Base-by-base conservation (phyloP, 2,329 filamentous ascomycete species). In the Truncatella angustata region DNA sequence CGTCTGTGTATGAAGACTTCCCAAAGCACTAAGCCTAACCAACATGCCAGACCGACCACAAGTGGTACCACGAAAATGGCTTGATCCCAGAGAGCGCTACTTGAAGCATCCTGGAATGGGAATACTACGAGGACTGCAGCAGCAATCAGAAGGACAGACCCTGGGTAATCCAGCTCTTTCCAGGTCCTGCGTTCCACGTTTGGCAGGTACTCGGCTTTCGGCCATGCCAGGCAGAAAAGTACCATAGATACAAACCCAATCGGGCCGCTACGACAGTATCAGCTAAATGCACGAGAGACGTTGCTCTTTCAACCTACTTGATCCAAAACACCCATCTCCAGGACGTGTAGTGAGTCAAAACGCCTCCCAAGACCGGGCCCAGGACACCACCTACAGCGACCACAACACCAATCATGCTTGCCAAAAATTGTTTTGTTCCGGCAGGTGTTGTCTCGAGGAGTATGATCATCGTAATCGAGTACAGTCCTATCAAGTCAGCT, bases 261-360 rank as follows among this genome's bases (percentile, higher is more conserved):
- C 1, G 81, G 80, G 2, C 75, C 78, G 59, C 79, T 82, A 37
- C 3, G n/a, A 3, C 26, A 4, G 20, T 4, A 37, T 63, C 45
- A 64, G 60, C 52, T 40, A 44, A 23, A 37, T 62, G 34, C 56
- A 52, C 28, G 18, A 5, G 39, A 11, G 12, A 11, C 40, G 6
- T 37, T 35, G n/a, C 12, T 24, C 34, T 30, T 16, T 21, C 20
- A 21, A 66, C 74, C 45, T 58, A 80, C 78, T 84, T 84, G 60
- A 84, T 78, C 77, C 78, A 83, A 63, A 84, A 84, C 2, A 82
- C 70, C 74, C 78, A 81, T 54, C 76, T 66, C 79, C 79, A 82
- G 9, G 65, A 73, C 1, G 70, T 60, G 49, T 77, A 80, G 14
- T 76, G 62, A 1, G 78, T 79, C 36, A 82, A 58, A 4, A 79